Conservation (phyloP, 1,284 basidiomycete species). For the Ustilago hordei region DNA sequence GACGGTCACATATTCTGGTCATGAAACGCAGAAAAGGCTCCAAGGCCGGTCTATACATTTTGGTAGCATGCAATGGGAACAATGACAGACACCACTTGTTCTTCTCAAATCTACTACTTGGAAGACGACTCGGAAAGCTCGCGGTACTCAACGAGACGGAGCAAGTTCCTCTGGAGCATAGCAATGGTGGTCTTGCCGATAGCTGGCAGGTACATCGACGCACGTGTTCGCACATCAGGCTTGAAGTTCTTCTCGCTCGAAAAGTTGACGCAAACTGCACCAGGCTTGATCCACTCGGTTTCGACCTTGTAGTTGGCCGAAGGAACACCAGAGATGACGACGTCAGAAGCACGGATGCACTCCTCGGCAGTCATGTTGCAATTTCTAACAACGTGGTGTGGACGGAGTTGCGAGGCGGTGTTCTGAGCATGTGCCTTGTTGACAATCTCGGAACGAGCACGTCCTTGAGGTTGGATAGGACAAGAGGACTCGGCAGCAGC, state of each 20-base stretch:
- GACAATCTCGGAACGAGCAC: constrained; percentile 58
- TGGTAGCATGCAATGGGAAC: not conserved
- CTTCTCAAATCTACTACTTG: not conserved
- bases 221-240: constrained; percentile 86
- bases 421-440: constrained; percentile 75
- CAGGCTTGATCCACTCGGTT: constrained; percentile 89
- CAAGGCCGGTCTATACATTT: constrained; percentile 25
- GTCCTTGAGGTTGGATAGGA: constrained; percentile 21
- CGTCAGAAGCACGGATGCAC: constrained; percentile 62
- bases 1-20: not conserved
- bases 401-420: constrained; percentile 68
- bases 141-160: constrained; percentile 60
- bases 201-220: constrained; percentile 74
- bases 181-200: constrained; percentile 97
- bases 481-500: constrained; percentile 24
- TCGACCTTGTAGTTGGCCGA: constrained; percentile 87
- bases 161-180: constrained; percentile 95
- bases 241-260: constrained; percentile 98
- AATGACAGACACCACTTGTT: not conserved
- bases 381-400: constrained; percentile 79
- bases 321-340: constrained; percentile 66
- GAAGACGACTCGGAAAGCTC: constrained; percentile 36
- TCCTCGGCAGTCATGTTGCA: constrained; percentile 52
- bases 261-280: constrained; percentile 92
- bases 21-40: not conserved